Evolutionary conservation across 78 protist genomes (phyloP), one percentile per base, ranked within the genome.

Genomic region (Diacronema lutheri): DNA sequence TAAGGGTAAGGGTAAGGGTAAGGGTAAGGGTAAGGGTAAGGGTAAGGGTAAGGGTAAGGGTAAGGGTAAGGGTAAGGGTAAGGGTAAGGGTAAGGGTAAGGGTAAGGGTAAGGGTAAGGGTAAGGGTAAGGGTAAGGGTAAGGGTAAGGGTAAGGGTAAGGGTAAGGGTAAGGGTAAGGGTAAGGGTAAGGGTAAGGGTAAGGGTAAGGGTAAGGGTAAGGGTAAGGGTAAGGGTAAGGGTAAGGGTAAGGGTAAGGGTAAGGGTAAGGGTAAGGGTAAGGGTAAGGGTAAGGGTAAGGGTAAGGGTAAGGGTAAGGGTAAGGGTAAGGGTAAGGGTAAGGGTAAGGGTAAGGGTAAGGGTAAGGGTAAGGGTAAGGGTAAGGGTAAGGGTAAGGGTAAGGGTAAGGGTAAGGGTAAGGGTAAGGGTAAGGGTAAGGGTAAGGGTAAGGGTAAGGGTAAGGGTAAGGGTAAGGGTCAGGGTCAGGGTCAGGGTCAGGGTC

Each of bases 271-370:
- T 81, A 64, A 81, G 85, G 85, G 85, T 81, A 64, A 81, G 81
- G 81, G 81, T 76, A 64, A 81, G 85, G 85, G 69, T 81, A 64
- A 81, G 85, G 85, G 85, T 81, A 64, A 81, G 85, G 85, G 85
- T 81, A 64, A 81, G 85, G 85, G 85, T 81, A 64, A 81, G 85
- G 85, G 85, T 81, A 64, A 81, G 85, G 85, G 85, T 81, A 64
- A 66, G 73, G 85, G 85, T 81, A 64, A 81, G 85, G 85, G 85
- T 81, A 64, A 81, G 85, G 85, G 85, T 81, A 64, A 81, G 85
- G 85, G 85, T 81, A 64, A 81, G 85, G 85, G 85, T 81, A 64
- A 81, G 85, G 85, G 85, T 81, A 64, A 81, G 85, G 85, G 85
- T 81, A 64, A 81, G 85, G 85, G 85, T 81, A 64, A 81, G 85